These are phyloP conservation scores for Magnolia sinica DNA, from an alignment of 164 flowering plant species.

Conservation along the genomic window DNA sequence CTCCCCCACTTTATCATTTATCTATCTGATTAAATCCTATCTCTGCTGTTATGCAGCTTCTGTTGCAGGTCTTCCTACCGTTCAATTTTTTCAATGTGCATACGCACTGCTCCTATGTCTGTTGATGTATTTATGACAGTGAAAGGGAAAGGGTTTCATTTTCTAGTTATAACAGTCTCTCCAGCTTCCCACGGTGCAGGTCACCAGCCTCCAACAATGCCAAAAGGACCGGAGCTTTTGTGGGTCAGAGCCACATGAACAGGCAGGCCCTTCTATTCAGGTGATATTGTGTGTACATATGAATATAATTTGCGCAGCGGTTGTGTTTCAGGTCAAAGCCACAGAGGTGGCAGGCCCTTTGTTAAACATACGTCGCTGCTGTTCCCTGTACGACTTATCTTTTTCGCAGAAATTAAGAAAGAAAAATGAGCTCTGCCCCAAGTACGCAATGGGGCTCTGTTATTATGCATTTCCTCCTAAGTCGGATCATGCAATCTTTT, in stretches of 20 bases:
- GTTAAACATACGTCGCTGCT: conserved; percentile 35
- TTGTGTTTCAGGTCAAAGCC: conserved; percentile 66
- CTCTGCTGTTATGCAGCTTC: conserved; percentile 29
- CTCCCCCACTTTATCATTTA: neutral
- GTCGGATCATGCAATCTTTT: too few species aligned
- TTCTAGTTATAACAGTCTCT: conserved; percentile 19
- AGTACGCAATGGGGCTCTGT: neutral
- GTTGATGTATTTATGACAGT: conserved; percentile 24
- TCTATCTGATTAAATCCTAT: neutral
- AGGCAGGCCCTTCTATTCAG: conserved; percentile 26
- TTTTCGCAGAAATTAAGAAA: neutral
- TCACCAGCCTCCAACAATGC: conserved; percentile 12
- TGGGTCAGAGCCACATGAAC: conserved; percentile 21
- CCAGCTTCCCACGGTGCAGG: neutral
- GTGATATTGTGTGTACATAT: conserved; percentile 52
- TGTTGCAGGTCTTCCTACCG: conserved; percentile 21
- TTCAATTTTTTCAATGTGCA: conserved; percentile 20
- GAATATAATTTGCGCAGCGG: conserved; percentile 30
- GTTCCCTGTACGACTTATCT: neutral
- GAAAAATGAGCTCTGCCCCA: neutral
- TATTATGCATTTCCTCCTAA: too few species aligned
- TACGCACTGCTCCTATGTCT: conserved; percentile 27
- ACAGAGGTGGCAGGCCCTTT: conserved; percentile 65
- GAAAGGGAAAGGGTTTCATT: conserved; percentile 3
- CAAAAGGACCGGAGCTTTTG: conserved; percentile 17